Conservation (phyloP, 371 early-diverging fungal genomes). For the Apophysomyces sp. region DNA sequence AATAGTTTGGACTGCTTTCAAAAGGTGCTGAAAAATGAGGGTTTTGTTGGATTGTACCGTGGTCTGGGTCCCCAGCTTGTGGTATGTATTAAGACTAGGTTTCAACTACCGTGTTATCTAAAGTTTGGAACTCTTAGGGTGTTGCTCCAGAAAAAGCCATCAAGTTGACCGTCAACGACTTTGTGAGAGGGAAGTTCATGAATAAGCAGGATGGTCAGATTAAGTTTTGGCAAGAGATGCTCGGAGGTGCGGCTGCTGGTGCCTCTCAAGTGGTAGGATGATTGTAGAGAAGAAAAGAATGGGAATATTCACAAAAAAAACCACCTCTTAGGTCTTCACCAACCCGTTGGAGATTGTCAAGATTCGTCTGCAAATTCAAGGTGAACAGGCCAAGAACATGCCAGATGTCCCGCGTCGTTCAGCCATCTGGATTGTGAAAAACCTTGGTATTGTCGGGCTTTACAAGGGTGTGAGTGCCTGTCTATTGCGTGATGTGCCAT, state of each 20-base stretch:
- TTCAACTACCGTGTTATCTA: neutral
- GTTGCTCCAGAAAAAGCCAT: conserved; percentile 99
- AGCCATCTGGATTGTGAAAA: conserved; percentile 88
- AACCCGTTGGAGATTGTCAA: conserved; percentile 98
- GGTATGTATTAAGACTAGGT: conserved; percentile 46
- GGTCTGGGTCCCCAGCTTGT: conserved; percentile 97
- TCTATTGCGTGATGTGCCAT: conserved; percentile 94
- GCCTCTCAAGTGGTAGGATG: conserved; percentile 81
- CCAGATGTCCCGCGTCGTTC: conserved; percentile 63
- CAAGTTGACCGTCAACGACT: conserved; percentile 96
- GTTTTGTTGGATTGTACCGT: conserved; percentile 87
- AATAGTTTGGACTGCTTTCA: conserved; percentile 94
- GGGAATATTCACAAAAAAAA: too few relatives aligned
- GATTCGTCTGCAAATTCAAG: conserved; percentile 93
- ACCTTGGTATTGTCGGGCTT: conserved; percentile 90
- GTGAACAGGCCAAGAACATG: conserved; percentile 65
- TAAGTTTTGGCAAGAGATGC: conserved; percentile 76
- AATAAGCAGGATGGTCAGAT: conserved; percentile 74
- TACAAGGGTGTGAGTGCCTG: conserved; percentile 96
- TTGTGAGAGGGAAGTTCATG: conserved; percentile 75
- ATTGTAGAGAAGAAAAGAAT: neutral
- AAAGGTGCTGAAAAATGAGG: conserved; percentile 93
- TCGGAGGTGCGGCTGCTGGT: conserved; percentile 91
- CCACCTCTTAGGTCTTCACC: conserved; percentile 61
- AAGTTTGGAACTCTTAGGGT: conserved; percentile 39